Evolutionary conservation across 2,329 filamentous ascomycete genomes (phyloP).

Genomic region (Truncatella angustata): DNA sequence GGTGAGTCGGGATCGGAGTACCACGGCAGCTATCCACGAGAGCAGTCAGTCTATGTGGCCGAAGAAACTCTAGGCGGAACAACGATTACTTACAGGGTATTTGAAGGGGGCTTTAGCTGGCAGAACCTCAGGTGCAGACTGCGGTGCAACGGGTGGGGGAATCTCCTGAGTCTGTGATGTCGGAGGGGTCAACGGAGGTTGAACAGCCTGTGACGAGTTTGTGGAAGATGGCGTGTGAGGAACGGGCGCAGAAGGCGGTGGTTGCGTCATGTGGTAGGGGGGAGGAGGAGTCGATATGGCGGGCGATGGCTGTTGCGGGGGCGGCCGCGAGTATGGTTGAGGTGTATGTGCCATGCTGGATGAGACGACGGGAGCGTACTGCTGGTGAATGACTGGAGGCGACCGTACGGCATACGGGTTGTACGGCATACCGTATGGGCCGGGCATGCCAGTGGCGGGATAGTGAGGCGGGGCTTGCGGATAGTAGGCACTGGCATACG

Average conservation of each 20-base stretch:
- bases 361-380: slow-evolving; percentile 52
- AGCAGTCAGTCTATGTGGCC: slow-evolving; percentile 23
- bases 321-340: slow-evolving; percentile 46
- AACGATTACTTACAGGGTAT: slow-evolving; percentile 46
- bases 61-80: not conserved
- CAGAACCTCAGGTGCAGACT: slow-evolving; percentile 23
- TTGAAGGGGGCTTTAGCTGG: slow-evolving; percentile 35
- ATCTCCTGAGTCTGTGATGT: slow-evolving; percentile 37
- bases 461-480: slow-evolving; percentile 60
- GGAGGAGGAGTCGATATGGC: slow-evolving; percentile 53
- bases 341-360: slow-evolving; percentile 28
- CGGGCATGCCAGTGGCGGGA: slow-evolving; percentile 48
- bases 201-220: slow-evolving; percentile 39
- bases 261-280: slow-evolving; percentile 40
- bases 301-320: slow-evolving; percentile 47
- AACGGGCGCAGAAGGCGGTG: slow-evolving; percentile 39
- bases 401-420: slow-evolving; percentile 30
- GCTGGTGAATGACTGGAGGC: slow-evolving; percentile 42
- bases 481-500: slow-evolving; percentile 50
- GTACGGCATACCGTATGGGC: slow-evolving; percentile 46
- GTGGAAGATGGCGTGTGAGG: slow-evolving; percentile 54
- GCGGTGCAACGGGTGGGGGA: slow-evolving; percentile 17
- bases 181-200: slow-evolving; percentile 45
- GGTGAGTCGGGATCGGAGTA: slow-evolving; percentile 47
- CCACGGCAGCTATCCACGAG: slow-evolving; percentile 53